phyloP scores from a whole-genome alignment of 2,329 filamentous ascomycete species.

The Fusarium udum region DNA sequence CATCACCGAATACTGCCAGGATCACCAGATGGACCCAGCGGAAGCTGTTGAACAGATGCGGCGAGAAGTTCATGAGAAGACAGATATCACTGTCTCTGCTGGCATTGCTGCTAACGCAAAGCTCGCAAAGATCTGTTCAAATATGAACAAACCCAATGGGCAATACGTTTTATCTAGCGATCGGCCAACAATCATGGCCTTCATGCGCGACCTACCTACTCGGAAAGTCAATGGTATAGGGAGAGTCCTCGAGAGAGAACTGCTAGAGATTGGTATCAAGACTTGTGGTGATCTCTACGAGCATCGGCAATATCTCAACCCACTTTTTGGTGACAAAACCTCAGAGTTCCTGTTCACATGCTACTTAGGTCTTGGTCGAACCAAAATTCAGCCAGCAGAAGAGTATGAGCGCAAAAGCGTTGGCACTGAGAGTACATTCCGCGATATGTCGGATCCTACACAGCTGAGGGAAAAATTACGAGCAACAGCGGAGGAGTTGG shows the following conservation, averaged over 20 bases:
- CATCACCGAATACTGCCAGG: conserved; percentile 84
- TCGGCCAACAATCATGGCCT: conserved; percentile 78
- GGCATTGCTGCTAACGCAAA: conserved; percentile 94
- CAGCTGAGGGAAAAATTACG: conserved; percentile 80
- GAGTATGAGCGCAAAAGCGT: conserved; percentile 93
- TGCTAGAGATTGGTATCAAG: conserved; percentile 86
- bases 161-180: conserved; percentile 82
- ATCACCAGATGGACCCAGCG: conserved; percentile 73
- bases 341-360: conserved; percentile 86
- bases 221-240: conserved; percentile 97
- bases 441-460: conserved; percentile 75
- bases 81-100: conserved; percentile 88
- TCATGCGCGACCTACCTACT: conserved; percentile 85
- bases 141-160: conserved; percentile 95
- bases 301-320: conserved; percentile 76
- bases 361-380: conserved; percentile 87
- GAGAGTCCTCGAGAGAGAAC: conserved; percentile 89
- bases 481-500: conserved; percentile 84
- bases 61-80: conserved; percentile 76
- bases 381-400: conserved; percentile 84
- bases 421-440: conserved; percentile 92
- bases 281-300: conserved; percentile 88
- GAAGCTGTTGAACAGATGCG: conserved; percentile 82
- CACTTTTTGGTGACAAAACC: conserved; percentile 90
- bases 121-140: conserved; percentile 94